Conservation (phyloP, 2,329 filamentous ascomycete species). For the Kalmusia sp. region DNA sequence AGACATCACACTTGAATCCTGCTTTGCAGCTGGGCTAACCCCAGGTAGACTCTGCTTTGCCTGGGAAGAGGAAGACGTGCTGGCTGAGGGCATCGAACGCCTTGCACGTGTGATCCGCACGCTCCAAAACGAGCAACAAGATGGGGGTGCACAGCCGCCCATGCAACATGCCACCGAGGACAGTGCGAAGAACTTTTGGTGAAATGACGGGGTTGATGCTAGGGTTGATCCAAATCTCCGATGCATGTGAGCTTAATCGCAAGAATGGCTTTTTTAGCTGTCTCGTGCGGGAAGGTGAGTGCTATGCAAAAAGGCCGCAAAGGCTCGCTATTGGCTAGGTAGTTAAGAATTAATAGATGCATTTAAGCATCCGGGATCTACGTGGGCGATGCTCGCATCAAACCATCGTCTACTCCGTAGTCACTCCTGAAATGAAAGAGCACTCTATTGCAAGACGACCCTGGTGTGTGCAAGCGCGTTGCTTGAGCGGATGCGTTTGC, state of each 20-base stretch:
- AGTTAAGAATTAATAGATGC: slow-evolving; percentile 14
- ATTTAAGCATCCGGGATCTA: slow-evolving; percentile 30
- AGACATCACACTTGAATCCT: neutral
- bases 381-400: slow-evolving; percentile 19
- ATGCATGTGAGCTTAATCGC: slow-evolving; percentile 13
- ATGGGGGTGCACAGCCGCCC: slow-evolving; percentile 18
- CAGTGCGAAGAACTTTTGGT: slow-evolving; percentile 44
- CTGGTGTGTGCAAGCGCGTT: slow-evolving; percentile 8
- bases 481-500: slow-evolving; percentile 5
- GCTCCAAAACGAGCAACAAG: slow-evolving; percentile 41
- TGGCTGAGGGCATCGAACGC: slow-evolving; percentile 72
- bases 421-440: slow-evolving; percentile 15
- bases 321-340: slow-evolving; percentile 16
- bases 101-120: slow-evolving; percentile 60
- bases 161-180: slow-evolving; percentile 23
- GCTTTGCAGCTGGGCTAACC: slow-evolving; percentile 7
- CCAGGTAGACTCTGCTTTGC: slow-evolving; percentile 38
- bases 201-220: slow-evolving; percentile 31
- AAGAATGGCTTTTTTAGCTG: neutral
- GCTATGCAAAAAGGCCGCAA: neutral
- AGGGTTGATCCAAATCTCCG: slow-evolving; percentile 9
- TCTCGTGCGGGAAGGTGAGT: neutral
- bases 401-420: slow-evolving; percentile 18
- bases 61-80: slow-evolving; percentile 69
- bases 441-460: slow-evolving; percentile 17